Percentiles rank a stretch among this genome's conserved stretches.
phyloP scores from a whole-genome alignment of 2,329 filamentous ascomycete species.

The Knoxdaviesia proteae region DNA sequence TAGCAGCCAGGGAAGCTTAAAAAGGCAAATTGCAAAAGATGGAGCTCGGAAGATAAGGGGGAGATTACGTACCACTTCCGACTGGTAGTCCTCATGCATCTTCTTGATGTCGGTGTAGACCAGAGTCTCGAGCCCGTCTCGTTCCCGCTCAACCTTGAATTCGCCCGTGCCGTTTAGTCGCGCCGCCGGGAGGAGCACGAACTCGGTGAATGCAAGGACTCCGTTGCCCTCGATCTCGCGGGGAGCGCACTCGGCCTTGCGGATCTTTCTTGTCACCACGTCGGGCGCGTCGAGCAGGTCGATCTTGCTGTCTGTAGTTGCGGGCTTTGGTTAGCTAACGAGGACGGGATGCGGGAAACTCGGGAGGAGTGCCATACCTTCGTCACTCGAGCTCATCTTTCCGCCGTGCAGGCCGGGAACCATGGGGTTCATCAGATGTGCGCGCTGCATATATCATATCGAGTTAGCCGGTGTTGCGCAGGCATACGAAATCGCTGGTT shows the following conservation, averaged over 20 bases:
- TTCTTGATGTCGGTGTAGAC: conserved; percentile 58
- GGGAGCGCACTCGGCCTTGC: conserved; percentile 64
- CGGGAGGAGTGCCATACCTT: conserved; percentile 20
- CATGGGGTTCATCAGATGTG: conserved; percentile 44
- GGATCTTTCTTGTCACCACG: conserved; percentile 58
- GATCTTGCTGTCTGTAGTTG: conserved; percentile 53
- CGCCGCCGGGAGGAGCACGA: conserved; percentile 60
- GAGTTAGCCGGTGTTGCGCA: neutral
- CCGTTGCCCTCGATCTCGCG: conserved; percentile 69
- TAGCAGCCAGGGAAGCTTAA: neutral
- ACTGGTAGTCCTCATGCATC: conserved; percentile 60
- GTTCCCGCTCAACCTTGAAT: conserved; percentile 46
- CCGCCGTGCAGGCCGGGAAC: conserved; percentile 65
- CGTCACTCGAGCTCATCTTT: conserved; percentile 69
- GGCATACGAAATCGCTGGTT: neutral
- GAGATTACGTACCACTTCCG: conserved; percentile 44
- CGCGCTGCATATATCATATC: conserved; percentile 9
- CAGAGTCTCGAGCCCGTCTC: conserved; percentile 48
- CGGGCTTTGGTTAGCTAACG: neutral
- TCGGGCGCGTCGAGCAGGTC: conserved; percentile 73
- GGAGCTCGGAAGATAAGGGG: neutral
- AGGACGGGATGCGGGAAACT: neutral
- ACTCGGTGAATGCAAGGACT: conserved; percentile 68
- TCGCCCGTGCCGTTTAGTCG: conserved; percentile 37
- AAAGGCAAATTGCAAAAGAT: neutral